phyloP scores from a whole-genome alignment of 306 rosid species.

The Vigna unguiculata region DNA sequence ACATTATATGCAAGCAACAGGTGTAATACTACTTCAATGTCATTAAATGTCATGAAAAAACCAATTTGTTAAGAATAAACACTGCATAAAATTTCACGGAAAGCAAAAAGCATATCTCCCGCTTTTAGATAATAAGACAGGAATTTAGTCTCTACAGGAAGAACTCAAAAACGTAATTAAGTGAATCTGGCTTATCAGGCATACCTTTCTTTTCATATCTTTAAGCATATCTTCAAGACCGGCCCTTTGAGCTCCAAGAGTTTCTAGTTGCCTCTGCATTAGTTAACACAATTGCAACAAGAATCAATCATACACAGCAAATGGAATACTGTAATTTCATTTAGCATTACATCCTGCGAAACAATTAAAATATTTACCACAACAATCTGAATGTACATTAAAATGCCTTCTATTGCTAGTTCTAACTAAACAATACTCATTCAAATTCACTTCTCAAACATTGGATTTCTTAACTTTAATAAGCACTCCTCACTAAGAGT shows the following conservation, averaged over 20 bases:
- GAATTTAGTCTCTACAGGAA: conserved; percentile 13
- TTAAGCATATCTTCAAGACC: conserved; percentile 99
- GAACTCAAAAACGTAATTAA: conserved; percentile 1
- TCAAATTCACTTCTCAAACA: not conserved
- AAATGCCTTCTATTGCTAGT: not conserved
- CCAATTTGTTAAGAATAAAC: not conserved
- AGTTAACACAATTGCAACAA: conserved; percentile 48
- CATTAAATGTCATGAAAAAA: conserved; percentile 14
- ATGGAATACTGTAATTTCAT: conserved; percentile 11
- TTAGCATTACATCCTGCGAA: conserved; percentile 17
- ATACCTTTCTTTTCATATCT: conserved; percentile 98
- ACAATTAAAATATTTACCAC: conserved; percentile 22
- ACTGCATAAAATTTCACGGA: not conserved
- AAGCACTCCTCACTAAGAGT: not conserved
- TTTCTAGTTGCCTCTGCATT: conserved; percentile 95
- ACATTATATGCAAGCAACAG: not conserved
- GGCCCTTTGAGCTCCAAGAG: conserved; percentile 98
- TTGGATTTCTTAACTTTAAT: conserved; percentile 2
- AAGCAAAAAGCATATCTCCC: conserved; percentile 20
- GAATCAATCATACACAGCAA: conserved; percentile 28
- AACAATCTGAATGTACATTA: conserved; percentile 5
- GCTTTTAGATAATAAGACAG: conserved; percentile 7
- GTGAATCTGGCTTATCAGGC: conserved; percentile 30
- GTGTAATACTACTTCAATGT: not conserved
- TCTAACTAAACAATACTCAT: not conserved